These are phyloP conservation scores for Dioscorea zingiberensis DNA, from an alignment of 106 monocot species.

Conservation along the genomic window DNA sequence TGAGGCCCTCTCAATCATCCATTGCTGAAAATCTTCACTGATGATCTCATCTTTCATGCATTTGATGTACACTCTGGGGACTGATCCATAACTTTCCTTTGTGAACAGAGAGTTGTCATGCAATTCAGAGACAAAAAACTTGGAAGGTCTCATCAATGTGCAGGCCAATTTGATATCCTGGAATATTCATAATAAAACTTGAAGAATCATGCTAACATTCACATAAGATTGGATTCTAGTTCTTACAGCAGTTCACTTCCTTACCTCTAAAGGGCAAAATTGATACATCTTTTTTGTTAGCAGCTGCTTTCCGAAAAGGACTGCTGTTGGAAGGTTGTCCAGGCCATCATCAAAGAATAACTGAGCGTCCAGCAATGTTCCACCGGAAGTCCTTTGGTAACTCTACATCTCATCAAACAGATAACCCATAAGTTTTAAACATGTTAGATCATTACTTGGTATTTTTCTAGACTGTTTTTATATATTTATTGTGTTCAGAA, in stretches of 20 bases:
- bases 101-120: background rate
- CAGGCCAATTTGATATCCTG: background rate
- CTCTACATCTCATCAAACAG: too few species aligned
- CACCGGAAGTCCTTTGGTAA: too few species aligned
- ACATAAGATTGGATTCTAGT: too few species aligned
- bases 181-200: too few species aligned
- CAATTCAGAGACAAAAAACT: background rate
- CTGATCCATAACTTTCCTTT: slow-evolving; percentile 22
- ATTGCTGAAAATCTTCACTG: slow-evolving; percentile 17
- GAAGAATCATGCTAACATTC: too few species aligned
- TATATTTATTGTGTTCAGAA: too few species aligned
- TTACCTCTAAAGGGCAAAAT: background rate
- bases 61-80: slow-evolving; percentile 31
- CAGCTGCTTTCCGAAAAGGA: background rate
- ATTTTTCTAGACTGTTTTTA: too few species aligned
- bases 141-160: background rate
- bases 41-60: slow-evolving; percentile 28
- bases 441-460: too few species aligned
- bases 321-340: too few species aligned
- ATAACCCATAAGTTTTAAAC: too few species aligned
- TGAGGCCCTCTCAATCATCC: slow-evolving; percentile 28
- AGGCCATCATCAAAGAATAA: too few species aligned
- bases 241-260: background rate
- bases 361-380: too few species aligned
- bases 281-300: background rate